These are phyloP conservation scores for Neospermospora avenae DNA, from an alignment of 2,329 filamentous ascomycete species.

Conservation along the genomic window DNA sequence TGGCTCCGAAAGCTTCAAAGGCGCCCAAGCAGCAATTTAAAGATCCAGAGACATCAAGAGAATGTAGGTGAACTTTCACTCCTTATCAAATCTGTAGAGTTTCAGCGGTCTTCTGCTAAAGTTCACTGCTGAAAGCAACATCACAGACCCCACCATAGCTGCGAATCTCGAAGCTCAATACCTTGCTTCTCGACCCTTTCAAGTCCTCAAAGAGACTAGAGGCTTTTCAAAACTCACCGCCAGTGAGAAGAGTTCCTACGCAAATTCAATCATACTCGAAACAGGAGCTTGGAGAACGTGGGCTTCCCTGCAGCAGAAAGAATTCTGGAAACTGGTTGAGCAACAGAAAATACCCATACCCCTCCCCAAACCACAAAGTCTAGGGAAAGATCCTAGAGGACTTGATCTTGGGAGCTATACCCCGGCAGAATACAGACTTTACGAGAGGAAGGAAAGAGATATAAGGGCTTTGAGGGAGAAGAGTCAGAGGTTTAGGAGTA, in stretches of 20 bases:
- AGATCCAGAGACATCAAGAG: conserved; percentile 20
- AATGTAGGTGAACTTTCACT: conserved; percentile 22
- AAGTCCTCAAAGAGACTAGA: conserved; percentile 24
- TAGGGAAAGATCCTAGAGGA: conserved; percentile 28
- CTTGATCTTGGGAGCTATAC: conserved; percentile 26
- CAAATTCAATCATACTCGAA: conserved; percentile 25
- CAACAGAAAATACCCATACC: conserved; percentile 29
- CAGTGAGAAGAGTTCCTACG: conserved; percentile 28
- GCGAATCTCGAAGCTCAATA: conserved; percentile 29
- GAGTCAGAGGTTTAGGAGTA: conserved; percentile 23
- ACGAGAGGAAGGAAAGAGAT: conserved; percentile 20
- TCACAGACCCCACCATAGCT: conserved; percentile 29
- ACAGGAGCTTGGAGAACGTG: conserved; percentile 27
- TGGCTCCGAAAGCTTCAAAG: conserved; percentile 31
- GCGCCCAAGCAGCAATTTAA: conserved; percentile 24
- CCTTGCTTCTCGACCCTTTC: conserved; percentile 26
- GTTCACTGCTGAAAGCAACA: conserved; percentile 7
- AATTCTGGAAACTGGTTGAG: conserved; percentile 29
- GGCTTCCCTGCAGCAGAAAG: conserved; percentile 25
- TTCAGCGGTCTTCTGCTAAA: background rate
- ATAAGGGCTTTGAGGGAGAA: conserved; percentile 22
- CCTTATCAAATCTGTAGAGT: too few relatives aligned
- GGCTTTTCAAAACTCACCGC: conserved; percentile 22
- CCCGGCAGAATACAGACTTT: conserved; percentile 24
- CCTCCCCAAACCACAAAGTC: conserved; percentile 22